phyloP scores from a whole-genome alignment of 805 yeast species.

The Cyberlindnera meyerae region DNA sequence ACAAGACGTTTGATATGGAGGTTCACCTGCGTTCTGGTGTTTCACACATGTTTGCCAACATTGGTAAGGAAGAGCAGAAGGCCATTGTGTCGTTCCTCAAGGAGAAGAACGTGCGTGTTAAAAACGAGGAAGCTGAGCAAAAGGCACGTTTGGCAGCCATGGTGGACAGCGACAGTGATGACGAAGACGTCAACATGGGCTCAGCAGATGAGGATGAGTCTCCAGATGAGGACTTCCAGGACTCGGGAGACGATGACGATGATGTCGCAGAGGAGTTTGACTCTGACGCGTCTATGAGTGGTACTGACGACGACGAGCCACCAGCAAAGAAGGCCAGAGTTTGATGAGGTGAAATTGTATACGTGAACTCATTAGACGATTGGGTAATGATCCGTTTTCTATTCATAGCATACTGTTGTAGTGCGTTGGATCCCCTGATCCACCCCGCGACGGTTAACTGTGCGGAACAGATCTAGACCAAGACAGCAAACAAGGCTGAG shows the following conservation, averaged over 20 bases:
- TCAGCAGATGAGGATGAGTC: constrained; percentile 84
- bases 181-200: constrained; percentile 49
- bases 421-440: too few species aligned
- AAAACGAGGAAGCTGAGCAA: constrained; percentile 86
- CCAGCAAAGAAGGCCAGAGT: constrained; percentile 35
- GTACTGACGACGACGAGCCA: constrained; percentile 27
- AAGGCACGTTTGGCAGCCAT: constrained; percentile 76
- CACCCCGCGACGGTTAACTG: too few species aligned
- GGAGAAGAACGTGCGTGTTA: constrained; percentile 72
- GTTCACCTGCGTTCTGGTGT: constrained; percentile 61
- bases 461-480: too few species aligned
- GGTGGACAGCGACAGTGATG: constrained; percentile 39
- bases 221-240: constrained; percentile 77
- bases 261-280: constrained; percentile 28
- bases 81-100: constrained; percentile 69
- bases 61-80: constrained; percentile 84
- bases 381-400: too few species aligned
- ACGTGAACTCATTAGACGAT: too few species aligned
- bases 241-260: constrained; percentile 53
- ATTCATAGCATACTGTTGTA: too few species aligned
- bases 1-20: constrained; percentile 91
- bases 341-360: too few species aligned
- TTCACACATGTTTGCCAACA: constrained; percentile 81
- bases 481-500: too few species aligned
- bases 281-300: constrained; percentile 20